Evolutionary conservation across 371 early-diverging fungal species (phyloP).

Genomic region (Basidiobolus meristosporus): DNA sequence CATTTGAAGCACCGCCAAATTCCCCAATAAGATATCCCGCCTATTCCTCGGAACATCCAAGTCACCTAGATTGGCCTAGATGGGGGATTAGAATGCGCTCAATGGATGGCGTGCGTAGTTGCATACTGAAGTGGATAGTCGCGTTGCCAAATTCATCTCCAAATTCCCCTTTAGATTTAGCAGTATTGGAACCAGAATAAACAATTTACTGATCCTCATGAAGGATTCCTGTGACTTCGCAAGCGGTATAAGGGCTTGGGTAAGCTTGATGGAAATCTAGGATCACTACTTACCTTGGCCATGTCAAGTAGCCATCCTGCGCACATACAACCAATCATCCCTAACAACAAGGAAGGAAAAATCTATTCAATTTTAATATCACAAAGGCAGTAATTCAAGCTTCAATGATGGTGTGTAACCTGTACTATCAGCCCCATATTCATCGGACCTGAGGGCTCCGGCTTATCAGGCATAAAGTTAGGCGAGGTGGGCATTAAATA

Average conservation of each 20-base stretch:
- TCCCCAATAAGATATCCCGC: no score
- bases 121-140: slow-evolving; percentile 55
- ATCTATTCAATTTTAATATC: no score
- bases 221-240: slow-evolving; percentile 16
- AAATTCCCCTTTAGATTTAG: slow-evolving; percentile 74
- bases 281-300: slow-evolving; percentile 26
- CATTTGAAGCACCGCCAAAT: slow-evolving; percentile 41
- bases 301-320: slow-evolving; percentile 50
- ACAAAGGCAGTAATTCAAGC: no score
- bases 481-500: no score
- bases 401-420: no score
- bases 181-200: slow-evolving; percentile 62
- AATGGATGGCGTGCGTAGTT: no score
- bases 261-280: neutral
- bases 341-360: slow-evolving; percentile 44
- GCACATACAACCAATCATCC: slow-evolving; percentile 48
- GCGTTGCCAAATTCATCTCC: slow-evolving; percentile 69
- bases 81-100: no score
- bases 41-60: slow-evolving; percentile 22
- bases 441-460: no score
- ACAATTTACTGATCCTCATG: slow-evolving; percentile 40
- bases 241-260: neutral
- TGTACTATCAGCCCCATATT: no score
- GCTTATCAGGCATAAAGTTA: no score
- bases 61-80: slow-evolving; percentile 43